Evolutionary conservation across 768 basidiomycete genomes (phyloP).

Genomic region (Trametes elegans): DNA sequence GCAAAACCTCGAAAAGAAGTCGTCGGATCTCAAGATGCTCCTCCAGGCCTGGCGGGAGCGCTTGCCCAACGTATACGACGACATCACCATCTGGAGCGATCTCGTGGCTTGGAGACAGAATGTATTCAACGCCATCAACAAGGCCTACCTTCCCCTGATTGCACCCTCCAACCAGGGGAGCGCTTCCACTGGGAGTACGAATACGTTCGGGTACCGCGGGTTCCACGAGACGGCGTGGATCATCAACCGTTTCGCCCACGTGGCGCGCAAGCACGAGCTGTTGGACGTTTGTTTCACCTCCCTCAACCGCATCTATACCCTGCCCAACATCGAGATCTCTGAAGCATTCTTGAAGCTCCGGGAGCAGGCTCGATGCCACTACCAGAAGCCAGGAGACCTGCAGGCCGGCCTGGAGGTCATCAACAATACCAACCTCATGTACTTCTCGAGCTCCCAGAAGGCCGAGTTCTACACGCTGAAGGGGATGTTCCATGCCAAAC

Average conservation of each 20-base stretch:
- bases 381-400: constrained; percentile 91
- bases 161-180: constrained; percentile 46
- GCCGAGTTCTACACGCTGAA: constrained; percentile 99
- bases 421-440: constrained; percentile 99
- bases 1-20: constrained; percentile 90
- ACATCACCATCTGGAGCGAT: constrained; percentile 98
- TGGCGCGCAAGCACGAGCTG: constrained; percentile 94
- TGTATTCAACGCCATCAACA: constrained; percentile 96
- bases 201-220: constrained; percentile 90
- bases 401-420: constrained; percentile 96
- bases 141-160: constrained; percentile 92
- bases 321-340: constrained; percentile 99
- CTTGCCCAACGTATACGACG: constrained; percentile 92
- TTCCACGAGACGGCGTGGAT: constrained; percentile 99
- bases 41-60: constrained; percentile 97
- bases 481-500: constrained; percentile 95
- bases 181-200: constrained; percentile 55
- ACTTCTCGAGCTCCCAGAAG: constrained; percentile 92
- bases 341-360: constrained; percentile 98
- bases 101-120: constrained; percentile 99
- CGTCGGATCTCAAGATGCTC: constrained; percentile 92
- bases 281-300: constrained; percentile 94
- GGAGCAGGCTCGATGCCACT: constrained; percentile 97
- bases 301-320: constrained; percentile 95
- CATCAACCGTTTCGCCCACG: constrained; percentile 98